Evolutionary conservation across 768 basidiomycete genomes (phyloP).

Genomic region (Cyclocybe aegerita): DNA sequence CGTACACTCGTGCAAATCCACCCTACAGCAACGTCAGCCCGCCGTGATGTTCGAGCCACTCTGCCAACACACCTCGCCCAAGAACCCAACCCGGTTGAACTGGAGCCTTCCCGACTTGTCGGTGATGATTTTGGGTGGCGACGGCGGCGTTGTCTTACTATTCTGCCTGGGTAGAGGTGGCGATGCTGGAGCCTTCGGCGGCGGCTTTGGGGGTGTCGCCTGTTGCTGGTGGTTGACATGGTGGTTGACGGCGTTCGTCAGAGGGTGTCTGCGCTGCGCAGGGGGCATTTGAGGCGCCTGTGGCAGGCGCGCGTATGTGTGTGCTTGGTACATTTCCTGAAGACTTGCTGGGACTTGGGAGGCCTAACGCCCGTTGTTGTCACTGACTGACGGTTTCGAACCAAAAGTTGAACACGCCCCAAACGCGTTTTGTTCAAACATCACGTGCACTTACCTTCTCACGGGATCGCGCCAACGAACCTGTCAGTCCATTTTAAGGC

Average conservation of each 20-base stretch:
- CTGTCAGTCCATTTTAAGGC: too few species aligned
- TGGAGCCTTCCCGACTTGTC: conserved; percentile 59
- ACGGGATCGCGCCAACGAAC: conserved; percentile 10
- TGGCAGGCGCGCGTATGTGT: conserved; percentile 29
- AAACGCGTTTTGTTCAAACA: conserved; percentile 22
- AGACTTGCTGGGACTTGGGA: too few species aligned
- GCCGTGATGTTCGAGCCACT: conserved; percentile 23
- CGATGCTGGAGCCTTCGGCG: conserved; percentile 43
- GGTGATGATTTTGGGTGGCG: conserved; percentile 73
- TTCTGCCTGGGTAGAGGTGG: conserved; percentile 82
- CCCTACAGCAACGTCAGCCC: conserved; percentile 39
- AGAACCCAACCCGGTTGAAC: conserved; percentile 74
- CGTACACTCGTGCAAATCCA: conserved; percentile 96
- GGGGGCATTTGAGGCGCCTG: conserved; percentile 25
- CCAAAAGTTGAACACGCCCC: conserved; percentile 22
- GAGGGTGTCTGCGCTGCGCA: conserved; percentile 37
- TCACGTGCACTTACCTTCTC: conserved; percentile 22
- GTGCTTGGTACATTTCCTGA: conserved; percentile 34
- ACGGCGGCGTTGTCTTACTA: conserved; percentile 77
- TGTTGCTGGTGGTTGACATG: conserved; percentile 17
- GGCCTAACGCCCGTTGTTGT: conserved; percentile 46
- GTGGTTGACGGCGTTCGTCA: conserved; percentile 39
- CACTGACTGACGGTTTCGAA: conserved; percentile 10
- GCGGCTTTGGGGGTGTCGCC: conserved; percentile 32
- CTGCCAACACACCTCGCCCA: conserved; percentile 74